These are phyloP conservation scores for Immersiporthe knoxdaviesiana DNA, from an alignment of 2,329 filamentous ascomycete genomes.

Conservation along the genomic window DNA sequence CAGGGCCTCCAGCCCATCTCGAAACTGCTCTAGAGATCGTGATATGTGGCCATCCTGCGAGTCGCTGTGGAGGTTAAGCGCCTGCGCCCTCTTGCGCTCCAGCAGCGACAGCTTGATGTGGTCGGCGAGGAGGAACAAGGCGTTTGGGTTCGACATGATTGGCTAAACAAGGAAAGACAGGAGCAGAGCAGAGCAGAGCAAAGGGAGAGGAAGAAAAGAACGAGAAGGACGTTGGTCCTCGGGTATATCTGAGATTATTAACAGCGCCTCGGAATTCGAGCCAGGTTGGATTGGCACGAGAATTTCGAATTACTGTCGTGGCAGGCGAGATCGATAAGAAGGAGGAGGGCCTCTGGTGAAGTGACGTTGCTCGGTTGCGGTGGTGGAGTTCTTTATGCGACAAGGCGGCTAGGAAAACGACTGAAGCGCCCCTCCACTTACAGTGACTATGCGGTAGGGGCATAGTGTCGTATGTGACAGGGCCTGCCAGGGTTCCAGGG, in stretches of 20 bases:
- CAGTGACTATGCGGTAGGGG: not conserved
- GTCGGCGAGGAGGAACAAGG: slow-evolving; percentile 91
- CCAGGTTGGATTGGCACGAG: not conserved
- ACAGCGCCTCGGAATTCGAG: not conserved
- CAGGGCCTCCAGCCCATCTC: slow-evolving; percentile 75
- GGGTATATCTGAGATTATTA: not conserved
- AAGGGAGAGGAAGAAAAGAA: not conserved
- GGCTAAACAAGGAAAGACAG: not conserved
- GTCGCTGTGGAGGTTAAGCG: slow-evolving; percentile 75
- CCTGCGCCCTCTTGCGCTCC: slow-evolving; percentile 85
- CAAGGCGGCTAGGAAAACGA: not conserved
- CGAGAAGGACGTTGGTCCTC: not conserved
- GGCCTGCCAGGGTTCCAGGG: not conserved
- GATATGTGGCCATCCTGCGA: slow-evolving; percentile 88
- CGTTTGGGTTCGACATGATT: slow-evolving; percentile 64
- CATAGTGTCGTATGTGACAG: not conserved
- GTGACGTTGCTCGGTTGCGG: not conserved
- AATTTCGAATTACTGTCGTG: not conserved
- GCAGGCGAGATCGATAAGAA: not conserved
- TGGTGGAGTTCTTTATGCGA: not conserved
- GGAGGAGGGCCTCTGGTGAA: not conserved
- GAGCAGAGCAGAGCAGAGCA: not conserved
- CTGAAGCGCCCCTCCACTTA: not conserved
- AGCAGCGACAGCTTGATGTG: slow-evolving; percentile 96
- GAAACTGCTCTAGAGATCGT: slow-evolving; percentile 83